Base-by-base conservation (phyloP, 148 eudicot species). In the Fagopyrum tataricum region DNA sequence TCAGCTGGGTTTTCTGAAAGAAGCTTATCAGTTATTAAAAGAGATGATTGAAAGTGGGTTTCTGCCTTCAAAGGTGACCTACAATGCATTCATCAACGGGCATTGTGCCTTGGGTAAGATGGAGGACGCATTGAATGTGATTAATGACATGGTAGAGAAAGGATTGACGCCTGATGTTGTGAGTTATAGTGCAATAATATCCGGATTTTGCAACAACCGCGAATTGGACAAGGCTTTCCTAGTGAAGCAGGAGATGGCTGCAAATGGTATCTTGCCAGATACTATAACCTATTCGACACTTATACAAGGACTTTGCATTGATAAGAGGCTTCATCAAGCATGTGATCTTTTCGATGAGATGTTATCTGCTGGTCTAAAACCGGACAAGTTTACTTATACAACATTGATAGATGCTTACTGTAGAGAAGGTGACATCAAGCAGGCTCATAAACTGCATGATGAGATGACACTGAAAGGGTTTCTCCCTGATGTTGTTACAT, bases 401-500 rank as follows among this genome's bases (percentile, higher is more conserved):
- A 82, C 86, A 20, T 85, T 94, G 39, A 94, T 94, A 43, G 83
- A 88, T 80, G 97, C 87, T 51, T 87, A 82, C 75, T 94, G 96
- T 83, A 73, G 26, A 67, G 90, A 89, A 85, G 96, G 96, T 44
- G 83, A 94, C 77, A 64, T 88, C 11, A 76, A 69, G 69, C 85
- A 80, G 73, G 98, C 98, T 73, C 74, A 91, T 77, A 73, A 73
- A 76, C 82, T 94, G 76, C 98, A 94, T 69, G 83, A 84, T 61
- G 97, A 91, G 78, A 94, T 94, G 98, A 82, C 89, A 11, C 78
- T 49, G 8, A 86, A 86, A 71, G 96, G 93, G 41, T 84, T 89
- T 67, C 83, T 94, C 74, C 97, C 98, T 13, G 98, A 94, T 83
- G 84, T 77, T 46, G 98, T 94, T 43, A 91, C 97, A 8, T 91